These are phyloP conservation scores for Melaleuca quinquenervia DNA, from an alignment of 345 rosid genomes.

Conservation along the genomic window DNA sequence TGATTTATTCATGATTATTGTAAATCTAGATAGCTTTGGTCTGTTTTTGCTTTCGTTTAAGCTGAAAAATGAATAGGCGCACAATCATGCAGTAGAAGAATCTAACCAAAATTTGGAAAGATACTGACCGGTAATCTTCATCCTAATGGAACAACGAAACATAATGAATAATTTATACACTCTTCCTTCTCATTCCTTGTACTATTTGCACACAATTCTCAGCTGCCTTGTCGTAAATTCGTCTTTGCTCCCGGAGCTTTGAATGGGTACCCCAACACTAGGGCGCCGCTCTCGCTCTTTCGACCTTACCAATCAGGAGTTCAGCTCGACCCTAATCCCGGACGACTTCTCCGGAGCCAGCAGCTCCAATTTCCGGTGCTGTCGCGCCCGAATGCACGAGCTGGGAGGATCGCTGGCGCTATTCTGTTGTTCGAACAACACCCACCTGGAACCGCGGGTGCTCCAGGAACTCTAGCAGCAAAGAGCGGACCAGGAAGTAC, in stretches of 20 bases:
- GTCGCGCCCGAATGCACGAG: neutral
- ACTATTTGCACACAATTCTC: neutral
- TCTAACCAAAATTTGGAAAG: neutral
- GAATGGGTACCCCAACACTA: neutral
- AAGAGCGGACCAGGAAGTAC: neutral
- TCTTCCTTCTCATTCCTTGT: neutral
- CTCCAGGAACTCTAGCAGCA: neutral
- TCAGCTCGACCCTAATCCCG: neutral
- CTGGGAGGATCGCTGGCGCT: neutral
- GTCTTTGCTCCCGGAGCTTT: neutral
- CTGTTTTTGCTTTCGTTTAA: too few relatives aligned
- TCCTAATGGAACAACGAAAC: neutral
- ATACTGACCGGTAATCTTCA: neutral
- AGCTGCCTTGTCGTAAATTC: neutral
- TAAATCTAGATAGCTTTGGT: too few relatives aligned
- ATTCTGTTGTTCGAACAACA: accelerated
- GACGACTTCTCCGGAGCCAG: neutral
- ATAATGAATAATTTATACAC: too few relatives aligned
- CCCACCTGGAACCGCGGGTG: neutral
- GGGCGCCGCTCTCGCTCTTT: neutral
- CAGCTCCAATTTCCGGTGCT: too few relatives aligned
- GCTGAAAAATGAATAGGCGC: too few relatives aligned
- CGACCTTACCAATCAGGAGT: neutral
- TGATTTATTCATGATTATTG: too few relatives aligned
- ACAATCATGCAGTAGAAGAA: neutral